Percentiles rank a stretch among this genome's conserved stretches.
Evolutionary conservation across 805 yeast genomes (phyloP).

Genomic region (Kodamaea kakaduensis): DNA sequence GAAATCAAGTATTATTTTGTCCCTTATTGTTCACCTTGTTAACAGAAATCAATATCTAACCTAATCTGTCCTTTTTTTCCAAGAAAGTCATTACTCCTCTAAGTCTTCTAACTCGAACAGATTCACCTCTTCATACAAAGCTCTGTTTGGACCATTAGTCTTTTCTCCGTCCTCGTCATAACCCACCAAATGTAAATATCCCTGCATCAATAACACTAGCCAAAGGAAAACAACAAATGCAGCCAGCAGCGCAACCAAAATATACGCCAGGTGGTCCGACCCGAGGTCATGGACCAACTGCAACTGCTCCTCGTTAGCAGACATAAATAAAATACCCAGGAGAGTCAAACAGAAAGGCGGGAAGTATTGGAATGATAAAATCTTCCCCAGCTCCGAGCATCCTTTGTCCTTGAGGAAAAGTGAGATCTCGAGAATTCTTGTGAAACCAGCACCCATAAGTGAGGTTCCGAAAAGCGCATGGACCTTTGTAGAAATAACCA

Average conservation of each 20-base stretch:
- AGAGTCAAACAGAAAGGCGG: slow-evolving; percentile 77
- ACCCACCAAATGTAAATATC: slow-evolving; percentile 49
- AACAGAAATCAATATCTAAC: too few species aligned
- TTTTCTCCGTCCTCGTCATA: slow-evolving; percentile 40
- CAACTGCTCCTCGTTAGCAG: slow-evolving; percentile 89
- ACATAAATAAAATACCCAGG: slow-evolving; percentile 82
- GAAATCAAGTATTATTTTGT: too few species aligned
- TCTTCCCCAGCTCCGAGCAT: slow-evolving; percentile 35
- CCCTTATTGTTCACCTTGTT: too few species aligned
- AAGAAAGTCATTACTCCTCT: too few species aligned
- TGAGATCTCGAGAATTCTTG: slow-evolving; percentile 74
- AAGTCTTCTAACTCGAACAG: slow-evolving; percentile 38
- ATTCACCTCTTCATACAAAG: slow-evolving; percentile 15
- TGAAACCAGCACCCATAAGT: slow-evolving; percentile 71
- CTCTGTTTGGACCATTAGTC: too few species aligned
- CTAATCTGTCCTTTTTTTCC: too few species aligned
- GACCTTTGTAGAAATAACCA: slow-evolving; percentile 76
- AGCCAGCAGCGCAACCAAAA: slow-evolving; percentile 64
- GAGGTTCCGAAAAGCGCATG: slow-evolving; percentile 84
- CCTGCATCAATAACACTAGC: slow-evolving; percentile 54
- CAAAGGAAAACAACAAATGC: slow-evolving; percentile 70
- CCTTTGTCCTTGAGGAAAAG: slow-evolving; percentile 67
- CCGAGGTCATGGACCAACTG: slow-evolving; percentile 64
- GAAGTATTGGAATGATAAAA: slow-evolving; percentile 76
- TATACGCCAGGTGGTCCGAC: slow-evolving; percentile 82